phyloP scores from a whole-genome alignment of 1,284 basidiomycete genomes.

The Pterulicium gracile region DNA sequence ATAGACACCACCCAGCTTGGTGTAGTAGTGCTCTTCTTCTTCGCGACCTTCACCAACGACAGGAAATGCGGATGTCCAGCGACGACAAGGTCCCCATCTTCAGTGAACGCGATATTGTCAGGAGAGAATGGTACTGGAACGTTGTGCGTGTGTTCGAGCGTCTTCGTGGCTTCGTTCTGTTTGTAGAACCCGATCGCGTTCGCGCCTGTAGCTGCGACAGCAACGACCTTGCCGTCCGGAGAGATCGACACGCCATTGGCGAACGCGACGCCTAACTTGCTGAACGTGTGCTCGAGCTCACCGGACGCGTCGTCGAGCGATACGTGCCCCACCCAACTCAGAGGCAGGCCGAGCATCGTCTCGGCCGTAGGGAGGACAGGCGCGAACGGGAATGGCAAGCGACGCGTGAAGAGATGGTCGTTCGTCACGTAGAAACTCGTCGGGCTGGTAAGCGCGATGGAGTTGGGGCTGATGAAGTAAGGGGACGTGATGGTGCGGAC shows the following conservation, averaged over 20 bases:
- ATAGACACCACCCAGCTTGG: constrained; percentile 50
- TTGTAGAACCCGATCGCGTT: constrained; percentile 39
- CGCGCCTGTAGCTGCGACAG: constrained; percentile 42
- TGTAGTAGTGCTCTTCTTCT: constrained; percentile 13
- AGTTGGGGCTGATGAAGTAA: constrained; percentile 52
- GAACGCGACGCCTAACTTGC: constrained; percentile 42
- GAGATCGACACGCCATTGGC: constrained; percentile 58
- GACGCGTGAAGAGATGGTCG: constrained; percentile 57
- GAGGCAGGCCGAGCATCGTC: constrained; percentile 41
- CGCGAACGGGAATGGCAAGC: constrained; percentile 40
- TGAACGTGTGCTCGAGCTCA: constrained; percentile 24
- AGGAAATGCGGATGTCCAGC: constrained; percentile 58
- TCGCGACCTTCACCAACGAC: constrained; percentile 32
- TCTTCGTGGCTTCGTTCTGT: constrained; percentile 28
- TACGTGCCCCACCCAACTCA: constrained; percentile 49
- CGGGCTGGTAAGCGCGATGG: constrained; percentile 48
- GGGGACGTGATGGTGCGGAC: constrained; percentile 46
- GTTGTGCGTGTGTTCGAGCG: constrained; percentile 24
- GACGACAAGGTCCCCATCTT: constrained; percentile 37
- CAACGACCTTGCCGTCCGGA: constrained; percentile 33
- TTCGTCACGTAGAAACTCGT: constrained; percentile 58
- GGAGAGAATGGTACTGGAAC: constrained; percentile 45
- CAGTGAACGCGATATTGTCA: constrained; percentile 49
- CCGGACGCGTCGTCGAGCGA: constrained; percentile 21
- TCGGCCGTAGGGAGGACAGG: constrained; percentile 41